Evolutionary conservation across 129 eudicot species (phyloP), one percentile per base, ranked within the genome.

Genomic region (Logfia minima): DNA sequence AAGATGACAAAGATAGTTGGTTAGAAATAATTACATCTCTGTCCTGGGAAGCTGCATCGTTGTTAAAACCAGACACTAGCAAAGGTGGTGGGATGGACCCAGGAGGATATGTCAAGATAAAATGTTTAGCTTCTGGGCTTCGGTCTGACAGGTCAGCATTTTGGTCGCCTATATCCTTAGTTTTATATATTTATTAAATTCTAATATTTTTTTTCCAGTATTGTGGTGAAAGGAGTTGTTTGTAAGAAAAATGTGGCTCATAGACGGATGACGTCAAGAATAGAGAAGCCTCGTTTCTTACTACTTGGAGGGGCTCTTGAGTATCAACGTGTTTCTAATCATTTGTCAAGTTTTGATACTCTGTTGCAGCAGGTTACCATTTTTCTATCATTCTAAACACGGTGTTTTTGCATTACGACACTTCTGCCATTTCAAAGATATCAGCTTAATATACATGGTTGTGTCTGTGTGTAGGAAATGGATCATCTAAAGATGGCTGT

Each of bases 71-170:
- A 62, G 99, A 95, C 66, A 95, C 84, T 22, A 95, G 99, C 79
- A 88, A 85, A 85, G 90, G 99, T 84, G 99, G 96, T 14, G 97
- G 97, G 77, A 95, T 95, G 99, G 99, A 95, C 83, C 99, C 99
- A 17, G 99, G 99, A 26, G 97, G 97, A 18, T 95, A 95, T 79
- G 99, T 95, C 62, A 95, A 95, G 90, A 92, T 95, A 21, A 95
- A 95, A 86, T 95, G 99, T 83, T 45, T 95, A 75, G 97, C 97
- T 53, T 86, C 97, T 64, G 99, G 99, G 75, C 78, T 75, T 71
- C 96, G 96, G 22, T 77, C 85, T 63, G 96, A 94, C 74, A 95
- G 99, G 99, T 95, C 69, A 58, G 37, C 14, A 55, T 43, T 74
- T 68, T 53, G 24, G 37, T 73, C 19, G 19, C 31, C 35, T 35